Evolutionary conservation across 169 alveolate genomes (phyloP).

Genomic region (Haemoproteus tartakovskyi): DNA sequence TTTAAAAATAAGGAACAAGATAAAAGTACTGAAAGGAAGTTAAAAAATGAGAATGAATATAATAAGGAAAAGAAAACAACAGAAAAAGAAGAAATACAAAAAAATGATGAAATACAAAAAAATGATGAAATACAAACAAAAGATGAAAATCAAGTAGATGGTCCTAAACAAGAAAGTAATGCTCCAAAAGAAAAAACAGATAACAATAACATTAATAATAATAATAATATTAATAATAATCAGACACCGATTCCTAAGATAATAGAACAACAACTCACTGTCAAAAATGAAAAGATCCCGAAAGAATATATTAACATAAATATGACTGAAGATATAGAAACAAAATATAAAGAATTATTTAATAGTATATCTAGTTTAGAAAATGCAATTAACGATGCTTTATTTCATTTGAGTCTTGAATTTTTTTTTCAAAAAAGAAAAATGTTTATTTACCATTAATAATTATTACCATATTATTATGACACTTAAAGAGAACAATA

Average conservation of each 20-base stretch:
- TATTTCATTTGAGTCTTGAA: not conserved
- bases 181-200: too few species aligned
- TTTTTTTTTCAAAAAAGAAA: not conserved
- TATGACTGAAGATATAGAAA: not conserved
- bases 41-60: not conserved
- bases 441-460: slow-evolving; percentile 26
- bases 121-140: not conserved
- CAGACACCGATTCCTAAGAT: too few species aligned
- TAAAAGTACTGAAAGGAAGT: not conserved
- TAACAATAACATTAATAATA: too few species aligned
- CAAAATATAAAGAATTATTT: slow-evolving; percentile 5
- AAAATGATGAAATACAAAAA: not conserved
- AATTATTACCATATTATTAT: slow-evolving; percentile 29
- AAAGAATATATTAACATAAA: not conserved
- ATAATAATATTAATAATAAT: too few species aligned
- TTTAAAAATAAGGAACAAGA: not conserved
- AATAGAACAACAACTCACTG: not conserved
- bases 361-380: slow-evolving; percentile 6
- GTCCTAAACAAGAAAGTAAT: not conserved
- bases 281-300: not conserved
- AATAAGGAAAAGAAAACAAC: not conserved
- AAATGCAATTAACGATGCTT: slow-evolving; percentile 1
- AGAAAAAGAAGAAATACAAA: not conserved
- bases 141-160: not conserved
- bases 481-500: slow-evolving; percentile 1